Conservation (phyloP, 2,329 filamentous ascomycete species). For the Cercospora zeina region DNA sequence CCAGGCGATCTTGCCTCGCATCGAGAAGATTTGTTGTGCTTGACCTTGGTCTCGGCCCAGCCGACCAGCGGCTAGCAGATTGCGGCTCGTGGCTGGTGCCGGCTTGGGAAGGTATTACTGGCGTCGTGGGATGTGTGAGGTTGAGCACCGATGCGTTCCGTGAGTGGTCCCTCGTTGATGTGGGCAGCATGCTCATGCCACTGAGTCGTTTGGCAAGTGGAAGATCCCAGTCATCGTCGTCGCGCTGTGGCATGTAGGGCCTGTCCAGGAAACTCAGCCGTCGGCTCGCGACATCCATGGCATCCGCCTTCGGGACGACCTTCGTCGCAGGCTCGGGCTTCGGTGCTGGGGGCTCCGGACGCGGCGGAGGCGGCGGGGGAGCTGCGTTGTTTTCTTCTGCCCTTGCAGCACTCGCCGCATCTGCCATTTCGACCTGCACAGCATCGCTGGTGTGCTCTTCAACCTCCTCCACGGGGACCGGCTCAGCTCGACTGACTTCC, state of each 20-base stretch:
- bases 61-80: conserved; percentile 14
- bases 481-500: conserved; percentile 76
- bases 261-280: conserved; percentile 13
- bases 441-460: conserved; percentile 45
- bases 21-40: conserved; percentile 50
- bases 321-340: conserved; percentile 12
- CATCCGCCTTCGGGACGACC: not conserved
- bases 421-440: conserved; percentile 41
- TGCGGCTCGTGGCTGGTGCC: conserved; percentile 1
- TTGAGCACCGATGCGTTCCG: conserved; percentile 15
- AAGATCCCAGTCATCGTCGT: conserved; percentile 26
- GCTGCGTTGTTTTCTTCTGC: conserved; percentile 31
- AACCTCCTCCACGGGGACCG: conserved; percentile 46
- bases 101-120: not conserved
- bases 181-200: conserved; percentile 15
- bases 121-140: not conserved
- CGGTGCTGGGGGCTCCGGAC: conserved; percentile 11
- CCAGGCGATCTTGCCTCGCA: conserved; percentile 56
- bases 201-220: conserved; percentile 25
- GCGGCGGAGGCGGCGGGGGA: conserved; percentile 25
- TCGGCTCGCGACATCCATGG: not conserved
- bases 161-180: conserved; percentile 2
- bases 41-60: conserved; percentile 30
- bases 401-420: conserved; percentile 51
- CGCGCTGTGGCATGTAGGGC: conserved; percentile 16